phyloP scores from a whole-genome alignment of 345 rosid genomes.

The Ricinus communis region DNA sequence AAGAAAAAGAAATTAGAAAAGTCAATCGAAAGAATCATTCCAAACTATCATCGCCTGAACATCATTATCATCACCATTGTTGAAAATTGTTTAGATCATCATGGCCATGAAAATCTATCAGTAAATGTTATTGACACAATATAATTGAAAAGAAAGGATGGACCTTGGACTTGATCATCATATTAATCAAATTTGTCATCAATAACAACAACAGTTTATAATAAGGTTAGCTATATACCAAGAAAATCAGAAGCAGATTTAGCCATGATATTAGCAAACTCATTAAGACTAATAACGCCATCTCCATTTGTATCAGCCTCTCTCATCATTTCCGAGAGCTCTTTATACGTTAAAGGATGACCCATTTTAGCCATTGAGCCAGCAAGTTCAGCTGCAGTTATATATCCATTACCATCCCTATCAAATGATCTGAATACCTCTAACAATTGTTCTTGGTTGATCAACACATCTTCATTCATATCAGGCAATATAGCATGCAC shows the following conservation, averaged over 20 bases:
- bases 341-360: conserved; percentile 65
- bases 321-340: conserved; percentile 81
- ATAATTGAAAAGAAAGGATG: too few species aligned
- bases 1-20: background rate
- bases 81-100: too few species aligned
- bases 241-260: conserved; percentile 77
- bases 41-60: background rate
- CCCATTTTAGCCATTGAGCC: conserved; percentile 86
- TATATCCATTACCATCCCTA: conserved; percentile 69
- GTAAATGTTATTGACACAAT: too few species aligned
- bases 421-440: conserved; percentile 65
- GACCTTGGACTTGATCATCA: too few species aligned
- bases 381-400: conserved; percentile 73
- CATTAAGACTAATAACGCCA: conserved; percentile 81
- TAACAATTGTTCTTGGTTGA: conserved; percentile 60
- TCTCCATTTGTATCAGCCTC: conserved; percentile 90
- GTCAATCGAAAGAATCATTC: background rate
- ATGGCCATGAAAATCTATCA: background rate
- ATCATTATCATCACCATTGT: background rate
- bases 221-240: conserved; percentile 29
- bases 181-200: too few species aligned
- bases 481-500: conserved; percentile 68
- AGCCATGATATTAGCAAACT: conserved; percentile 75
- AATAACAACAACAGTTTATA: too few species aligned
- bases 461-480: conserved; percentile 53